Conservation (phyloP, 257 asterid species). For the Solanum medicagineum region DNA sequence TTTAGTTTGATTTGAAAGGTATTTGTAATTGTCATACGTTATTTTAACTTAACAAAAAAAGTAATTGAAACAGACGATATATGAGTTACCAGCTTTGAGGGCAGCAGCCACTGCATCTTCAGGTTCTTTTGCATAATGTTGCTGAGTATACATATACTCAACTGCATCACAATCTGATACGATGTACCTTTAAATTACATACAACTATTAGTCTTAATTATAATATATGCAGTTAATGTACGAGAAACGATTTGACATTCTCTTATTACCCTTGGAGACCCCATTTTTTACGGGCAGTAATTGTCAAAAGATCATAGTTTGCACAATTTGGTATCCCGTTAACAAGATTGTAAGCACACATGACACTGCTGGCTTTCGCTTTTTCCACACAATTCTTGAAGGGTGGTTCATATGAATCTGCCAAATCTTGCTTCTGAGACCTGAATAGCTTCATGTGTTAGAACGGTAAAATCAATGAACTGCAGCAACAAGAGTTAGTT, state of each 20-base stretch:
- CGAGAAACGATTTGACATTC: neutral
- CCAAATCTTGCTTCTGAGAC: conserved; percentile 56
- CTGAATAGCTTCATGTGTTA: conserved; percentile 8
- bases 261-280: conserved; percentile 50
- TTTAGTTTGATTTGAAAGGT: neutral
- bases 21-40: neutral
- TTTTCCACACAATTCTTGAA: conserved; percentile 48
- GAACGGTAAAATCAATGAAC: neutral
- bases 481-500: neutral
- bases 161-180: conserved; percentile 71
- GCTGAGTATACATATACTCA: conserved; percentile 28
- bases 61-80: neutral
- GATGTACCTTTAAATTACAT: conserved; percentile 29
- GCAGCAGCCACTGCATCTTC: conserved; percentile 71
- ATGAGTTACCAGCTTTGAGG: conserved; percentile 52
- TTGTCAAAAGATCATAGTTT: conserved; percentile 33
- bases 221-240: neutral
- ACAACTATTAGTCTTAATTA: neutral
- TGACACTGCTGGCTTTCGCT: conserved; percentile 49
- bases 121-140: conserved; percentile 46
- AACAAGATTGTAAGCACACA: conserved; percentile 64
- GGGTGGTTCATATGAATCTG: conserved; percentile 72
- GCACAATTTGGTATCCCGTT: conserved; percentile 73
- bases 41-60: neutral
- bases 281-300: conserved; percentile 51